Evolutionary conservation across 1,139 yeast species (phyloP).

Genomic region (Lodderomyces orthopsilosis): DNA sequence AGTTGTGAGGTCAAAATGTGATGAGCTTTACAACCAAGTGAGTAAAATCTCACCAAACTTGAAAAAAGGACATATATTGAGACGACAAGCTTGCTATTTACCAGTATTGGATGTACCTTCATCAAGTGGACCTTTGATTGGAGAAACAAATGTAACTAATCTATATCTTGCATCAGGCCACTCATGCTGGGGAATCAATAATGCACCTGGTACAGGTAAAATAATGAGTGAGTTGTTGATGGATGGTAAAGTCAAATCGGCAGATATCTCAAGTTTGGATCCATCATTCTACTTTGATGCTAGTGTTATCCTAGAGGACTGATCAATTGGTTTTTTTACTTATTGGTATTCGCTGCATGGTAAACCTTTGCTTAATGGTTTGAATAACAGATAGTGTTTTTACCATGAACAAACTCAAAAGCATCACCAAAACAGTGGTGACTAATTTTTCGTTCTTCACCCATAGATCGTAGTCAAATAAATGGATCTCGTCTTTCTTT

Average conservation of each 20-base stretch:
- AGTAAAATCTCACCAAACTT: slow-evolving; percentile 73
- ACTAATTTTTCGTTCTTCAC: slow-evolving; percentile 38
- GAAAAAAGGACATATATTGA: slow-evolving; percentile 70
- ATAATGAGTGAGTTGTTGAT: slow-evolving; percentile 82
- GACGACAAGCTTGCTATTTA: slow-evolving; percentile 91
- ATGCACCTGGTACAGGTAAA: slow-evolving; percentile 96
- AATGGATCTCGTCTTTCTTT: slow-evolving; percentile 34
- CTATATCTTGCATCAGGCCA: slow-evolving; percentile 88
- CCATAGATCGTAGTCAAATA: slow-evolving; percentile 41
- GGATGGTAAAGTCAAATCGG: slow-evolving; percentile 80
- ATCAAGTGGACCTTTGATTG: slow-evolving; percentile 89
- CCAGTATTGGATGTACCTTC: slow-evolving; percentile 94
- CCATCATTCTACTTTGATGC: slow-evolving; percentile 88
- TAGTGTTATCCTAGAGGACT: slow-evolving; percentile 41
- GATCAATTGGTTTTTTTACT: slow-evolving; percentile 7
- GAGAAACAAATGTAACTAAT: slow-evolving; percentile 83
- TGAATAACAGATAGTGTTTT: slow-evolving; percentile 11
- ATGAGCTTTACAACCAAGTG: slow-evolving; percentile 78
- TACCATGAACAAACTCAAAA: slow-evolving; percentile 15
- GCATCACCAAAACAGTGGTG: slow-evolving; percentile 34
- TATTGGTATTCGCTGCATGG: slow-evolving; percentile 3
- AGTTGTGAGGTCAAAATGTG: slow-evolving; percentile 84
- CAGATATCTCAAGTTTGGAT: slow-evolving; percentile 77
- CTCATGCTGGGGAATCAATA: slow-evolving; percentile 98
- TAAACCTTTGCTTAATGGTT: slow-evolving; percentile 8